phyloP scores from a whole-genome alignment of 2,329 filamentous ascomycete species.

The Diaporthe vexans region DNA sequence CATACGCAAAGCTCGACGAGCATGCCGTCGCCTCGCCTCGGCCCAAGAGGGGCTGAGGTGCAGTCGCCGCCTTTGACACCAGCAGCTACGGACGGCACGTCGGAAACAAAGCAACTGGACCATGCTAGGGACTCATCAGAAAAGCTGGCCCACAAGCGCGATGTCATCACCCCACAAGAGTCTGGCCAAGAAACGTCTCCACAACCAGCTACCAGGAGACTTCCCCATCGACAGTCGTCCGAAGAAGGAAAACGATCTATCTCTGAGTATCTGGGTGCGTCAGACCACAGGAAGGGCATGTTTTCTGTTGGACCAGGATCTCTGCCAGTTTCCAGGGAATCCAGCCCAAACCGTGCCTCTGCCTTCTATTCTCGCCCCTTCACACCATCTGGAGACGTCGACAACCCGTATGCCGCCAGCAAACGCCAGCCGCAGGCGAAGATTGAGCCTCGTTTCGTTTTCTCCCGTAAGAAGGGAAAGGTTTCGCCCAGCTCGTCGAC shows the following conservation, averaged over 20 bases:
- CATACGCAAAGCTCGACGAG: slow-evolving; percentile 75
- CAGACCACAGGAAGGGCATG: slow-evolving; percentile 66
- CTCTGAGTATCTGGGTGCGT: slow-evolving; percentile 44
- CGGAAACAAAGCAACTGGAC: slow-evolving; percentile 49
- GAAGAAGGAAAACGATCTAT: slow-evolving; percentile 47
- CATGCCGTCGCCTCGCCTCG: slow-evolving; percentile 75
- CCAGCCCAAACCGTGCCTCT: slow-evolving; percentile 72
- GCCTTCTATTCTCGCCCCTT: slow-evolving; percentile 79
- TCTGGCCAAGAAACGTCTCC: slow-evolving; percentile 69
- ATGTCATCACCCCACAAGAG: slow-evolving; percentile 76
- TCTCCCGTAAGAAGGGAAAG: slow-evolving; percentile 80
- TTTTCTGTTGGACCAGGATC: slow-evolving; percentile 68
- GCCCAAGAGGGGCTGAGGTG: slow-evolving; percentile 77
- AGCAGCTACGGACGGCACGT: slow-evolving; percentile 73
- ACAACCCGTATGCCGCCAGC: slow-evolving; percentile 89
- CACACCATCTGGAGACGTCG: slow-evolving; percentile 82
- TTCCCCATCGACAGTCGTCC: slow-evolving; percentile 57
- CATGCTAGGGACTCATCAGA: slow-evolving; percentile 41
- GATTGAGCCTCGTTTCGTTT: slow-evolving; percentile 88
- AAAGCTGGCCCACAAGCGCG: slow-evolving; percentile 44
- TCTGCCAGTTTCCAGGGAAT: slow-evolving; percentile 70
- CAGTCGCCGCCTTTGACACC: slow-evolving; percentile 93
- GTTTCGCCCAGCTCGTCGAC: slow-evolving; percentile 68
- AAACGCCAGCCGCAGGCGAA: slow-evolving; percentile 78
- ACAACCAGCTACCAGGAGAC: slow-evolving; percentile 55